Conservation (phyloP, 2,329 filamentous ascomycete species). For the Sordariomycetes sp. region DNA sequence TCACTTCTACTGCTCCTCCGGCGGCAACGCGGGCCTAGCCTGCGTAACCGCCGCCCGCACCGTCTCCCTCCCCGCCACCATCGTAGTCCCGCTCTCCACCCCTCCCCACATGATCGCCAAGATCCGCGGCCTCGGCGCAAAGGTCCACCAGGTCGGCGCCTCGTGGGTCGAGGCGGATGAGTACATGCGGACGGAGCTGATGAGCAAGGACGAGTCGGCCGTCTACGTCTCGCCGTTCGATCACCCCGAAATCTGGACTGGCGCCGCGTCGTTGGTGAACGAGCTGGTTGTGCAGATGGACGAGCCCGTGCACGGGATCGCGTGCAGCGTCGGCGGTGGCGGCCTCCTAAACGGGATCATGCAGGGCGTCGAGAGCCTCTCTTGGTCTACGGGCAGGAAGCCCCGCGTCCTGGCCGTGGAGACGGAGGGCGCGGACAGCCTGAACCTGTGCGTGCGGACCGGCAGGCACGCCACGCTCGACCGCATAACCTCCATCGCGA, state of each 20-base stretch:
- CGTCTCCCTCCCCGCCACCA: constrained; percentile 54
- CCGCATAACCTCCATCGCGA: constrained; percentile 64
- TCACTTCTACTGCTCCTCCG: constrained; percentile 71
- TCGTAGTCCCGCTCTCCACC: constrained; percentile 58
- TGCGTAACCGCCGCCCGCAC: constrained; percentile 59
- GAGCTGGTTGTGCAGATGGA: constrained; percentile 28
- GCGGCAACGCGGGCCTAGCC: constrained; percentile 76
- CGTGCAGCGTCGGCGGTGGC: constrained; percentile 72
- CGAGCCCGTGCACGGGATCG: constrained; percentile 48
- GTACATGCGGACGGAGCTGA: constrained; percentile 45
- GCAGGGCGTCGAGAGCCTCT: constrained; percentile 37
- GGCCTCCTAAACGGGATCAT: constrained; percentile 68
- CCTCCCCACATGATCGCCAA: constrained; percentile 59
- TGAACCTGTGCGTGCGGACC: constrained; percentile 47
- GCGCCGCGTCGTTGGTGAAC: constrained; percentile 44
- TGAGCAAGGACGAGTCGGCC: constrained; percentile 34
- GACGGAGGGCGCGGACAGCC: constrained; percentile 59
- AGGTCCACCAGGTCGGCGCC: constrained; percentile 55
- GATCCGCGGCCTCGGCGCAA: constrained; percentile 52
- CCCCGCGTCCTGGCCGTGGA: constrained; percentile 58
- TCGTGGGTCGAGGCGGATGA: constrained; percentile 58
- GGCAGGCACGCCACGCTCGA: constrained; percentile 48
- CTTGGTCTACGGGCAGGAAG: constrained; percentile 12
- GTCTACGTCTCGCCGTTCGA: constrained; percentile 63
- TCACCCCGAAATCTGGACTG: constrained; percentile 53